These are phyloP conservation scores for Backusella liffmaniae DNA, from an alignment of 192 early-diverging fungal genomes.

Conservation along the genomic window DNA sequence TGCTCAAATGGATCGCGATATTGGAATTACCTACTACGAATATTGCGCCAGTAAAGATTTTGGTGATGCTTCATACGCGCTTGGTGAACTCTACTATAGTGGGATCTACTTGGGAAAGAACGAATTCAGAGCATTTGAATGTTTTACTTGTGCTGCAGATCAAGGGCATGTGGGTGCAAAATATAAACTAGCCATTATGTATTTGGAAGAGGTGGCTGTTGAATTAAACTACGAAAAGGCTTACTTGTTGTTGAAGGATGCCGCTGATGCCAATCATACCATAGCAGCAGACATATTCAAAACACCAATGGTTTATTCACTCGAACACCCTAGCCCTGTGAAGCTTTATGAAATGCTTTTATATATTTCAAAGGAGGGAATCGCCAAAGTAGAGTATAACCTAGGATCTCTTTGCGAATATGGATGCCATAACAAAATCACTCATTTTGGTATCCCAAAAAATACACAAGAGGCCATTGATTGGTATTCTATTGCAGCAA, in stretches of 20 bases:
- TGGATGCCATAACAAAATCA: neutral
- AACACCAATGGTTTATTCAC: neutral
- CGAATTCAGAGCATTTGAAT: neutral
- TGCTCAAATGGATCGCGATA: neutral
- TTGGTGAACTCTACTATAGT: neutral
- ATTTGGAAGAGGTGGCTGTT: neutral
- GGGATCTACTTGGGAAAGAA: neutral
- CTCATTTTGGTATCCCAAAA: neutral
- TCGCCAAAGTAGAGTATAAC: neutral
- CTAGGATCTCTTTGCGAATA: neutral
- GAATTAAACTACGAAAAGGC: neutral
- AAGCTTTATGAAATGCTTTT: neutral
- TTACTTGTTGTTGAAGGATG: neutral
- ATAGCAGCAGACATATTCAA: neutral
- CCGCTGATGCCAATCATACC: neutral
- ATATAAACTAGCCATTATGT: neutral
- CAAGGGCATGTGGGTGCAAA: neutral
- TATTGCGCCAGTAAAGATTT: neutral
- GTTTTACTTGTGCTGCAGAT: neutral
- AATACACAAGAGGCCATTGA: neutral
- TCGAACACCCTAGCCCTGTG: neutral
- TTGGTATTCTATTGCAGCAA: neutral
- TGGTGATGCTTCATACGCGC: neutral
- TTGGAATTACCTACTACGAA: neutral
- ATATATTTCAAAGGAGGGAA: neutral